Evolutionary conservation across 371 early-diverging fungal species (phyloP).

Genomic region (Cokeromyces recurvatus): DNA sequence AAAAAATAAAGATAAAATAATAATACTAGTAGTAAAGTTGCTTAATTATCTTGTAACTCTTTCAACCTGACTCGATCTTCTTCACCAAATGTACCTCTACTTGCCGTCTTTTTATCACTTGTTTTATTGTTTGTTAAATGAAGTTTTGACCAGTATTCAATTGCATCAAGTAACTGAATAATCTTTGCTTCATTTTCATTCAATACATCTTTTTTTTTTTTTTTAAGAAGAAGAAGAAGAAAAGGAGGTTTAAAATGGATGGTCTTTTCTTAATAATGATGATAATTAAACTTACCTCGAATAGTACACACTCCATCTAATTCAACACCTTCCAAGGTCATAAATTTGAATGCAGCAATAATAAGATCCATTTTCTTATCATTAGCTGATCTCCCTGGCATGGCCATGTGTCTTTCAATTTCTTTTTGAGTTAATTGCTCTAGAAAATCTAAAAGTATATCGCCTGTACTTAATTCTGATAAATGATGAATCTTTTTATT

Average conservation of each 20-base stretch:
- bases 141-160: conserved; percentile 22
- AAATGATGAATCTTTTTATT: conserved; percentile 15
- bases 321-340: conserved; percentile 53
- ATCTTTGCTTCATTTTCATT: conserved; percentile 46
- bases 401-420: conserved; percentile 16
- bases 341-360: conserved; percentile 58
- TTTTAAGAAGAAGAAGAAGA: too few species aligned
- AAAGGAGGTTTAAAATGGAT: too few species aligned
- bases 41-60: too few species aligned
- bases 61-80: conserved; percentile 17
- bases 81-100: conserved; percentile 29
- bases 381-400: conserved; percentile 18
- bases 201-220: conserved; percentile 34
- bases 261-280: not conserved
- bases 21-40: too few species aligned
- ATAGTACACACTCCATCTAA: conserved; percentile 52
- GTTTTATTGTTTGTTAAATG: not conserved
- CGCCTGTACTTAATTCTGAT: conserved; percentile 48
- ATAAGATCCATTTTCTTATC: conserved; percentile 44
- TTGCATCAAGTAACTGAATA: conserved; percentile 35
- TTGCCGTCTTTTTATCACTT: conserved; percentile 19
- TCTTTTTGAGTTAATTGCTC: conserved; percentile 46
- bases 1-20: too few species aligned
- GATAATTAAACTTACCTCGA: conserved; percentile 30
- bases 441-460: conserved; percentile 43